Conservation (phyloP, 164 flowering plant species). For the Platanus orientalis region DNA sequence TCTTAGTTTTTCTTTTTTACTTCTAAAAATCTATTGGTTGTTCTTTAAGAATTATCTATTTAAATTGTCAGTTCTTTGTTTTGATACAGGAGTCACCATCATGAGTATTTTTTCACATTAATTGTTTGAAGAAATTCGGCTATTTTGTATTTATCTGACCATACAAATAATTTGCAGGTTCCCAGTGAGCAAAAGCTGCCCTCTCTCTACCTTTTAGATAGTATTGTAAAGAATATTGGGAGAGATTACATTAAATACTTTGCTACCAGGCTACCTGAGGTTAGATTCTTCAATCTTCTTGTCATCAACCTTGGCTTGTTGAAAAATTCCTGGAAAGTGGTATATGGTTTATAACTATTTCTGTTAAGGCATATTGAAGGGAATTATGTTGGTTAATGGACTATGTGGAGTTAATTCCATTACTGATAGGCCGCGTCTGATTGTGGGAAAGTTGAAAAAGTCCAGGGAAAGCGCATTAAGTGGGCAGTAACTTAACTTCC, state of each 20-base stretch:
- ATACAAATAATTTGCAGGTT: slow-evolving; percentile 56
- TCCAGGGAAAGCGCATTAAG: no score
- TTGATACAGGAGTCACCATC: no score
- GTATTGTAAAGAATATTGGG: slow-evolving; percentile 97
- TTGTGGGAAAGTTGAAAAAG: no score
- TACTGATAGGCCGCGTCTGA: no score
- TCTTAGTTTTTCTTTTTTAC: slow-evolving; percentile 3
- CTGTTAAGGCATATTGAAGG: neutral
- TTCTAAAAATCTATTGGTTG: neutral
- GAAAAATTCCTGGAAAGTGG: neutral
- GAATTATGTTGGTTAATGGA: neutral
- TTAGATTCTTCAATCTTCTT: slow-evolving; percentile 28
- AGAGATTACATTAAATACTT: slow-evolving; percentile 89
- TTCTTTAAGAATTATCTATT: no score
- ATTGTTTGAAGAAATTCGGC: neutral
- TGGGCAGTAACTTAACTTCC: no score
- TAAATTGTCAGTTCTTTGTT: no score
- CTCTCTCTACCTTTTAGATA: slow-evolving; percentile 96
- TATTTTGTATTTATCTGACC: slow-evolving; percentile 18
- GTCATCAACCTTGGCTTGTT: neutral
- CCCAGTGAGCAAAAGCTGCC: slow-evolving; percentile 93
- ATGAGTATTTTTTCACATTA: neutral
- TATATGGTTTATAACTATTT: neutral
- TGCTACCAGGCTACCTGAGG: slow-evolving; percentile 87
- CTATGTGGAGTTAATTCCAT: neutral